Evolutionary conservation across 73 alveolate species (phyloP), one percentile per base, ranked within the genome.

Genomic region (Strombidium stylifer): DNA sequence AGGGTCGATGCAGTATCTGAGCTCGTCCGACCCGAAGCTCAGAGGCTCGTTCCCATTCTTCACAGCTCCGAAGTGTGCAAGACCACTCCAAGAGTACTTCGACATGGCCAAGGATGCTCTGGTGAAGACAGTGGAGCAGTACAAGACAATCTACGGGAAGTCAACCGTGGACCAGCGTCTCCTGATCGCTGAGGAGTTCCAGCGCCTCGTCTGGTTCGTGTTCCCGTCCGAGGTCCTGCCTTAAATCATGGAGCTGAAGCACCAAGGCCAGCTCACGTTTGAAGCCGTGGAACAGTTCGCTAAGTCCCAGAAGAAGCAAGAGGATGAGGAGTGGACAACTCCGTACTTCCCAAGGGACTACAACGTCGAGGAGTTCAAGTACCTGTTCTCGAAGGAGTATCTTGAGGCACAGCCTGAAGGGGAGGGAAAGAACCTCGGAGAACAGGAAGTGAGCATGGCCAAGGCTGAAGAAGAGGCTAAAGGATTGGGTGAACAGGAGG

Each of bases 141-240:
- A 82, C 40, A 62, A 62, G 51, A 41, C 75, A 23, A 42, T 60
- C n/a, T 49, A 84, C 58, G 81, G 78, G 18, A 73, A 68, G 47
- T 51, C 83, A 0, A 19, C 57, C 14, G 11, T 78, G 10, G 93
- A 82, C 44, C 64, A 82, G 28, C 46, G 54, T 5, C 27, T 32
- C 14, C 58, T 66, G 45, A 74, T 82, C 15, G 81, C 82, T 27
- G 84, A 81, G 27, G 77, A 74, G 0, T 60, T 47, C 48, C 50
- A 77, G 49, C 42, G 66, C 11, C 40, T 84, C 30, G 61, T 80
- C 2, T 84, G 88, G 84, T 84, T 68, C 50, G 44, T 78, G 14
- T 84, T 67, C 65, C 90, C 94, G 1, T 41, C 81, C 28, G 94
- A 84, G 39, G 90, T 81, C n/a, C 41, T 69, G 26, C 31, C 54